phyloP scores from a whole-genome alignment of 805 yeast species.

The Candida berthetii region DNA sequence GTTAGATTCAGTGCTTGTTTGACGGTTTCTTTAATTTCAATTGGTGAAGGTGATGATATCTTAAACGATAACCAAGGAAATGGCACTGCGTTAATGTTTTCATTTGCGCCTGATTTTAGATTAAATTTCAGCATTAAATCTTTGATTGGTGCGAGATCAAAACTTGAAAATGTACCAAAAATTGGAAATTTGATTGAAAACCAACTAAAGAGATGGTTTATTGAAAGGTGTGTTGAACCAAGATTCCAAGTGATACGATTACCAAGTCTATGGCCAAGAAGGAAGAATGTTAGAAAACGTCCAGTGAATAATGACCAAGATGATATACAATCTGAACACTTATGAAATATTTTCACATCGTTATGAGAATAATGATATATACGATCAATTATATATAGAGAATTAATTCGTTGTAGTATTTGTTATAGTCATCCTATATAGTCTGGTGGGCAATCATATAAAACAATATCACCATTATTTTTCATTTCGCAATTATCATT shows the following conservation, averaged over 20 bases:
- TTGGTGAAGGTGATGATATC: conserved; percentile 11
- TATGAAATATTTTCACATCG: too few species aligned
- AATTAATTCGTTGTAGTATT: not conserved
- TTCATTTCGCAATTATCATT: conserved; percentile 11
- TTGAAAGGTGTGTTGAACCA: conserved; percentile 91
- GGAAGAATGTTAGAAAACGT: conserved; percentile 44
- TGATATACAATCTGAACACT: too few species aligned
- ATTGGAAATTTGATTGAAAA: conserved; percentile 79
- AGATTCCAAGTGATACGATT: conserved; percentile 78
- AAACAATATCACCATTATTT: conserved; percentile 16
- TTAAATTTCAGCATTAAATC: conserved; percentile 87
- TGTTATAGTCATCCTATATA: conserved; percentile 1
- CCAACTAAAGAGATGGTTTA: conserved; percentile 81
- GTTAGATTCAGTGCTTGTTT: conserved; percentile 89
- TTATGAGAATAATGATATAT: too few species aligned
- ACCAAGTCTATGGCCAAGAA: conserved; percentile 85
- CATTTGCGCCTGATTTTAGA: conserved; percentile 87
- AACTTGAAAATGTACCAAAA: conserved; percentile 90
- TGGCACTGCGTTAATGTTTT: conserved; percentile 77
- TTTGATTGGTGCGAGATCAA: conserved; percentile 86
- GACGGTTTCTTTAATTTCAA: conserved; percentile 50
- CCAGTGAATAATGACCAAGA: too few species aligned
- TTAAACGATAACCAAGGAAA: conserved; percentile 17
- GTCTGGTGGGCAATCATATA: conserved; percentile 18
- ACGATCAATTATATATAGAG: not conserved